Evolutionary conservation across 345 rosid species (phyloP), one percentile per base, ranked within the genome.

Genomic region (Brassica carinata): DNA sequence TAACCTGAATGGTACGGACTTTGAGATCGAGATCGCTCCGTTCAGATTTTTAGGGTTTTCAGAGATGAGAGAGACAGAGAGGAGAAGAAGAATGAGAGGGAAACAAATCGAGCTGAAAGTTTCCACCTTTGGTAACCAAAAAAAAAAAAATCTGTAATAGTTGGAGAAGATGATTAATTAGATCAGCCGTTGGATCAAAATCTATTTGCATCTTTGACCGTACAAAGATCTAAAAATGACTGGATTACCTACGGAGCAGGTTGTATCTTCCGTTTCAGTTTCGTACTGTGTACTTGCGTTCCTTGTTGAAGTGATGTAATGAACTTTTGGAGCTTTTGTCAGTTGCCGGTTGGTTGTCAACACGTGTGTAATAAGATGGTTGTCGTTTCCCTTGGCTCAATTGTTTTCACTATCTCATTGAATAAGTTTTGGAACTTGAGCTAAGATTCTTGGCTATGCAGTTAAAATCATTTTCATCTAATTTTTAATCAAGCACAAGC

Each of bases 11-110:
- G 4, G 45, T 67, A 7, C 29, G 17, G 4, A 27, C 29, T 34
- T 36, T 64, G 6, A 64, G 61, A 75, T 51, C 57, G 38, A 65
- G 3, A 8, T 81, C 64, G 69, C 38, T 58, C 14, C 30, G 30
- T 51, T 10, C 48, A 36, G 61, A 74, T 51, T 79, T 23, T 59
- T 59, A 45, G 76, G 83, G 79, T 63, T 75, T 36, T 69, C 61
- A 33, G 30, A 14, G 18, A 72, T 34, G 43, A 13, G 18, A 65
- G 15, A 19, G 5, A 59, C 1, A 64, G 53, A 5, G 58, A 78
- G 14, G 48, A 40, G 13, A 2, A 2, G 82, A 40, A 78, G 82
- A 67, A 17, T 38, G 78, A 79, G 79, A 80, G 79, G 76, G 76
- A 80, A 80, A 69, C 71, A 51, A 17, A 68, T 58, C 17, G 76